Percentiles rank a stretch among this genome's conserved stretches.
Evolutionary conservation across 2,329 filamentous ascomycete species (phyloP).

Genomic region (Sporothrix inflata): DNA sequence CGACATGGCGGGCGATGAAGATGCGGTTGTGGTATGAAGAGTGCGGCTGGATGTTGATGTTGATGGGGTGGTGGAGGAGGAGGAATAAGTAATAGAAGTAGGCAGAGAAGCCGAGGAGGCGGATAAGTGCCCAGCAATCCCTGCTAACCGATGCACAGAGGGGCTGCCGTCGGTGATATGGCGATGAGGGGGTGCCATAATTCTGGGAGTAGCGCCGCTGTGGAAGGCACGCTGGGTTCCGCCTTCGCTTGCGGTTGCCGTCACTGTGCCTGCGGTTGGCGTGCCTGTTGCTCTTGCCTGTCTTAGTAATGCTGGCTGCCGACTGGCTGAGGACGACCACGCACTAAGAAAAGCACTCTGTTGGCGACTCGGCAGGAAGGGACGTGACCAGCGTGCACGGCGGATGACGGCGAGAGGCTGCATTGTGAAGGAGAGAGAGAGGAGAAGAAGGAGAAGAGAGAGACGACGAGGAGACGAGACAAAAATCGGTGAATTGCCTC

Average conservation of each 20-base stretch:
- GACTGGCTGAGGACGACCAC: constrained; percentile 24
- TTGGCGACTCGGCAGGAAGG: constrained; percentile 9
- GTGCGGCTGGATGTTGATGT: constrained; percentile 35
- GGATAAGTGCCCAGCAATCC: constrained; percentile 38
- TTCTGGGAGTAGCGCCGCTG: constrained; percentile 17
- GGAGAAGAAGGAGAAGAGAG: background rate
- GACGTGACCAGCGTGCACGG: constrained; percentile 7
- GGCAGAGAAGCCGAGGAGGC: constrained; percentile 35
- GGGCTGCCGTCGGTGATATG: constrained; percentile 30
- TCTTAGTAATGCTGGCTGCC: constrained; percentile 33
- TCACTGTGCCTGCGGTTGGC: background rate
- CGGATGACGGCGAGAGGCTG: constrained; percentile 20
- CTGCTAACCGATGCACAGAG: constrained; percentile 39
- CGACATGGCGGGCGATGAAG: constrained; percentile 55
- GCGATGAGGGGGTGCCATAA: constrained; percentile 27
- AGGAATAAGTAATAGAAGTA: background rate
- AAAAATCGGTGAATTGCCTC: constrained; percentile 13
- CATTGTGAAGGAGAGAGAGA: constrained; percentile 23
- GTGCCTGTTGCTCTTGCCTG: background rate
- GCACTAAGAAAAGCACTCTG: constrained; percentile 27
- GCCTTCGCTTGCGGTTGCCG: background rate
- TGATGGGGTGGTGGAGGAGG: constrained; percentile 38
- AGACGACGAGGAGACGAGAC: constrained; percentile 3
- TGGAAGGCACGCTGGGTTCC: constrained; percentile 9
- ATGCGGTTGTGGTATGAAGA: constrained; percentile 30